Percentiles rank a stretch among this genome's conserved stretches.
Conservation (phyloP, 495 filamentous ascomycete genomes). For the Monascus purpureus region DNA sequence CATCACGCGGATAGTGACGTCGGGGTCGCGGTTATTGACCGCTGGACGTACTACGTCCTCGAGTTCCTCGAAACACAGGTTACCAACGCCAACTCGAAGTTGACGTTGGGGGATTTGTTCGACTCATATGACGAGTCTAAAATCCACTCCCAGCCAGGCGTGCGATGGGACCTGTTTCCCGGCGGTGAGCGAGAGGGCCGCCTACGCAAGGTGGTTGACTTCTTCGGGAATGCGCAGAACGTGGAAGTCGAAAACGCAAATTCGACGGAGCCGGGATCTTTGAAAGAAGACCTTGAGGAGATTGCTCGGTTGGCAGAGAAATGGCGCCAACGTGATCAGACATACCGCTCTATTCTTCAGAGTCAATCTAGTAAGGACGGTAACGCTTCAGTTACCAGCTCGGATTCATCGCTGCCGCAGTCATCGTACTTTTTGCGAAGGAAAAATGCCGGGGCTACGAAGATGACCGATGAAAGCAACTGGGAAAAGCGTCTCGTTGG, state of each 20-base stretch:
- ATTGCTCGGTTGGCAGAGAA: conserved; percentile 45
- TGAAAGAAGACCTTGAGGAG: conserved; percentile 64
- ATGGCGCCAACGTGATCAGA: conserved; percentile 22
- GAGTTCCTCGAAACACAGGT: conserved; percentile 92
- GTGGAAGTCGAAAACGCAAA: conserved; percentile 68
- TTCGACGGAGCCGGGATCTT: conserved; percentile 36
- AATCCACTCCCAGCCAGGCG: conserved; percentile 85
- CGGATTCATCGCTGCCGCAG: conserved; percentile 6
- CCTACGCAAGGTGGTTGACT: conserved; percentile 74
- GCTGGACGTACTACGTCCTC: conserved; percentile 97
- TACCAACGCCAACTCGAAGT: conserved; percentile 63
- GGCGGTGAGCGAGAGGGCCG: conserved; percentile 65
- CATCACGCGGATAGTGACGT: conserved; percentile 98
- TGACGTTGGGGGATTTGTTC: conserved; percentile 84
- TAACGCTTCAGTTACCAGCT: not conserved
- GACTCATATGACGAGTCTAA: conserved; percentile 90
- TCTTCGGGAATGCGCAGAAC: conserved; percentile 96
- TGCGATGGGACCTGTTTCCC: conserved; percentile 83
- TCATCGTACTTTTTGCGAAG: conserved; percentile 12
- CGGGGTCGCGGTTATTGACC: conserved; percentile 93
- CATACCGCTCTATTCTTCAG: conserved; percentile 20
- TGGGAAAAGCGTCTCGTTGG: conserved; percentile 60
- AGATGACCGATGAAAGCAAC: conserved; percentile 48
- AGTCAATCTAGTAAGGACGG: conserved; percentile 20
- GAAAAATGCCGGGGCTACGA: conserved; percentile 40